phyloP scores from a whole-genome alignment of 768 basidiomycete species.

The Porphyrellus cyaneotinctus region DNA sequence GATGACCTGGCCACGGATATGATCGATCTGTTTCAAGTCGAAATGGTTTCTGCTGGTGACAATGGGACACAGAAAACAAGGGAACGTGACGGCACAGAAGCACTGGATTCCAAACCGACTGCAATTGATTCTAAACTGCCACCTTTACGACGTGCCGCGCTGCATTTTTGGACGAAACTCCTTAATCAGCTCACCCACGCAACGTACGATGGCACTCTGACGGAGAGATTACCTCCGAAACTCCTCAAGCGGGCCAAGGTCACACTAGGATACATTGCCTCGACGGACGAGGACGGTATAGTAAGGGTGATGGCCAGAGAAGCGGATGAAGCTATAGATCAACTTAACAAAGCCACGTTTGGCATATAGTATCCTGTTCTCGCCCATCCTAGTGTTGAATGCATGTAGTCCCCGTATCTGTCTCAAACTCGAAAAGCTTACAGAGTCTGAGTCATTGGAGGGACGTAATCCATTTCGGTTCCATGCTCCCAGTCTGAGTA shows the following conservation, averaged over 20 bases:
- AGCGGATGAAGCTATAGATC: conserved; percentile 49
- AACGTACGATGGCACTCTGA: conserved; percentile 39
- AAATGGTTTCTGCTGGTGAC: conserved; percentile 38
- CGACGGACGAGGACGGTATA: conserved; percentile 67
- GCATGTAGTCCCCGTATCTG: conserved; percentile 81
- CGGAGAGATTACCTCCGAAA: conserved; percentile 21
- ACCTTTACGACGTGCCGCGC: conserved; percentile 75
- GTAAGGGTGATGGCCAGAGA: conserved; percentile 78
- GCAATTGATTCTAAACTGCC: conserved; percentile 62
- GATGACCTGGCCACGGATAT: conserved; percentile 61
- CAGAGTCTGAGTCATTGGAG: conserved; percentile 80
- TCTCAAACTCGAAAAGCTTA: conserved; percentile 67
- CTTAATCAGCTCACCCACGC: conserved; percentile 56
- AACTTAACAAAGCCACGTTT: conserved; percentile 47
- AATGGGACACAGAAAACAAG: conserved; percentile 1
- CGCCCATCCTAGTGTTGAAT: background rate
- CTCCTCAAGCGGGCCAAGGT: conserved; percentile 49
- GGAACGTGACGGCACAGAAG: conserved; percentile 7
- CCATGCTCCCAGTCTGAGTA: conserved; percentile 10
- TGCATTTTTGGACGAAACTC: conserved; percentile 75
- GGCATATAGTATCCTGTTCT: conserved; percentile 9
- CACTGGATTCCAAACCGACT: conserved; percentile 56
- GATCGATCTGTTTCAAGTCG: conserved; percentile 73
- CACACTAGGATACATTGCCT: conserved; percentile 65
- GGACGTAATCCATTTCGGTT: conserved; percentile 61